A percentile compares a stretch with the other conserved stretches of the same genome.
phyloP scores from a whole-genome alignment of 2,329 filamentous ascomycete genomes.

The Capronia americana region DNA sequence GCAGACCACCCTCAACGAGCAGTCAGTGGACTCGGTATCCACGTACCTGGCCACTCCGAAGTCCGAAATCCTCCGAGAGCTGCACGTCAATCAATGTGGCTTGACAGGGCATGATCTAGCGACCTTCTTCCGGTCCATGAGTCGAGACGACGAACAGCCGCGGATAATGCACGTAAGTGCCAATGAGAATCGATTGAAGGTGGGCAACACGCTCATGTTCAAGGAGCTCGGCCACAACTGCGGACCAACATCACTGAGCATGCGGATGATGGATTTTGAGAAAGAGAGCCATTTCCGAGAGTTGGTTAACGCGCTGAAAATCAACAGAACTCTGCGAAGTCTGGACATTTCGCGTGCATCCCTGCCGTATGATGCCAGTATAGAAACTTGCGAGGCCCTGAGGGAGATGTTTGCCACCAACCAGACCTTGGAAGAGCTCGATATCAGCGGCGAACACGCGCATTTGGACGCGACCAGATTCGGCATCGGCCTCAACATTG shows the following conservation, averaged over 20 bases:
- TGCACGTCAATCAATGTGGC: constrained; percentile 72
- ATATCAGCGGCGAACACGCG: constrained; percentile 74
- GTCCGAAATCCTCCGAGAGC: constrained; percentile 65
- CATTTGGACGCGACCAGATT: constrained; percentile 73
- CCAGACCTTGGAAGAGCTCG: constrained; percentile 68
- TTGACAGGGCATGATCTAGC: constrained; percentile 70
- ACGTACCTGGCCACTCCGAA: constrained; percentile 67
- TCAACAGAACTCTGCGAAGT: constrained; percentile 67
- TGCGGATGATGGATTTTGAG: constrained; percentile 73
- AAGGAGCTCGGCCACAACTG: constrained; percentile 57
- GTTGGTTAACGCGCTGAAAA: constrained; percentile 66
- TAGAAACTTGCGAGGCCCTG: constrained; percentile 69
- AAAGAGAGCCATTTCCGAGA: constrained; percentile 69
- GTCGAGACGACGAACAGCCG: constrained; percentile 53
- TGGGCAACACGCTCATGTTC: constrained; percentile 52
- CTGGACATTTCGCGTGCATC: constrained; percentile 74
- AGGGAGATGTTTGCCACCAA: constrained; percentile 71
- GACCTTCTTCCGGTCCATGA: constrained; percentile 69
- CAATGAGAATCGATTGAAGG: constrained; percentile 63
- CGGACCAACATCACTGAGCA: constrained; percentile 68
- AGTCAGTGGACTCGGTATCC: constrained; percentile 69
- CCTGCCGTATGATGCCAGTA: constrained; percentile 70
- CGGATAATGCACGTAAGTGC: constrained; percentile 70
- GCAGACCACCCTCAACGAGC: constrained; percentile 66
- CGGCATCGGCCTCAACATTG: constrained; percentile 71